Evolutionary conservation across 2,329 filamentous ascomycete species (phyloP), one percentile per base, ranked within the genome.

Genomic region (Beauveria sp.): DNA sequence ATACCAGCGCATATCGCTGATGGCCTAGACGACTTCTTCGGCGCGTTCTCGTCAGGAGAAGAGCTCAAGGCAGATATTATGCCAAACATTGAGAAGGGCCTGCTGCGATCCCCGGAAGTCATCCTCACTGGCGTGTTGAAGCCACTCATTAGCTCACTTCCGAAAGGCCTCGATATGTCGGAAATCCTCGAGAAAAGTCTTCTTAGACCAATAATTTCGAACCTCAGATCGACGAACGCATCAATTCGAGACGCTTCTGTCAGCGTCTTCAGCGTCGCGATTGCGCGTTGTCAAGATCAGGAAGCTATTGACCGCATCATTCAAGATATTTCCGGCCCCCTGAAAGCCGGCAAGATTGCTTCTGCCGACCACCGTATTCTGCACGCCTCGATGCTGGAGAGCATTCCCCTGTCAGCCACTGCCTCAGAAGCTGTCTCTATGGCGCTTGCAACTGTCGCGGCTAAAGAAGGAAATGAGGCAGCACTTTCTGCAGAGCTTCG

Each of bases 91-190:
- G 94, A 99, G 70, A 97, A 96, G 75, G 87, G 90, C 6, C 81
- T 99, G 60, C 77, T 99, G 51, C 84, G 96, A 70, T 88, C 93
- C 8, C 96, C 94, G 1, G 94, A 99, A 74, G 87, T 97, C 48
- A 86, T 96, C 16, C 79, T 97, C 30, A 86, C 88, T 67, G 89
- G 91, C 64, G 80, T 97, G 26, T 77, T 97, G 55, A 84, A 87
- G 6, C 85, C 88, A 14, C 79, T 97, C 51, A 80, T 96, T 62
- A 73, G 80, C 9, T 84, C 90, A 30, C 77, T 99, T 7, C 86
- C 91, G 1, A 70, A 77, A 30, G 77, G 78, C 6, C 81, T 94
- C 67, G 93, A 99, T 68, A 80, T 97, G 20, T 93, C 93, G 9
- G 83, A 85, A 43, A 76, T 89, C 5, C 79, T 97, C 20, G 81